A percentile compares a stretch with the other conserved stretches of the same genome.
phyloP scores from a whole-genome alignment of 106 monocot species.

The Acorus gramineus region DNA sequence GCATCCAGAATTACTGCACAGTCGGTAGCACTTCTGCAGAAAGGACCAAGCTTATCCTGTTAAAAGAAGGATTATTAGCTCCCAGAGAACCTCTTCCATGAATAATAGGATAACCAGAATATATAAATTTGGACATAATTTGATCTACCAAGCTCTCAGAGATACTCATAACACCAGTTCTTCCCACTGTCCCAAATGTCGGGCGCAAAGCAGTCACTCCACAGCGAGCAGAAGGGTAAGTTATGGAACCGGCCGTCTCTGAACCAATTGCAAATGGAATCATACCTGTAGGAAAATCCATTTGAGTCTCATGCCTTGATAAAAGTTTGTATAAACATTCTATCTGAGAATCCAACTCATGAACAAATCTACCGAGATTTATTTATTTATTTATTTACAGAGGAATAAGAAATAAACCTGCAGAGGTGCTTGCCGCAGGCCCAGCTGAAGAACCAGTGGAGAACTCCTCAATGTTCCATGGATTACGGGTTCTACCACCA shows the following conservation, averaged over 20 bases:
- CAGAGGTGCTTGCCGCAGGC: slow-evolving; percentile 85
- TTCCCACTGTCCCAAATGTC: slow-evolving; percentile 89
- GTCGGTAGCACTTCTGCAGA: slow-evolving; percentile 82
- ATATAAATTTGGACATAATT: background rate
- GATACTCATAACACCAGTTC: slow-evolving; percentile 91
- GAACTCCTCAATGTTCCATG: slow-evolving; percentile 87
- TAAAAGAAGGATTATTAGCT: background rate
- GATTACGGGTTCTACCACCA: slow-evolving; percentile 88
- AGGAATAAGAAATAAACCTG: slow-evolving; percentile 34
- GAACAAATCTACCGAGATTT: too few relatives aligned
- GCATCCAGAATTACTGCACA: slow-evolving; percentile 73
- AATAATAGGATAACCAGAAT: background rate
- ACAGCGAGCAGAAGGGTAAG: slow-evolving; percentile 82
- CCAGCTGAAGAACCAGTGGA: slow-evolving; percentile 97
- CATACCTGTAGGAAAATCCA: slow-evolving; percentile 25
- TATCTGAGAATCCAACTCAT: too few relatives aligned
- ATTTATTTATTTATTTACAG: too few relatives aligned
- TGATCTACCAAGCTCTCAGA: slow-evolving; percentile 83
- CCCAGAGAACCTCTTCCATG: background rate
- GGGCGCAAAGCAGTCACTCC: slow-evolving; percentile 79
- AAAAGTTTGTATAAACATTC: too few relatives aligned
- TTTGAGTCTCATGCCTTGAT: too few relatives aligned
- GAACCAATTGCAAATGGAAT: slow-evolving; percentile 97
- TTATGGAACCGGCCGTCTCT: slow-evolving; percentile 86
- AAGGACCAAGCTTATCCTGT: slow-evolving; percentile 96